phyloP scores from a whole-genome alignment of 768 basidiomycete genomes.

The Leccinellum luteum region DNA sequence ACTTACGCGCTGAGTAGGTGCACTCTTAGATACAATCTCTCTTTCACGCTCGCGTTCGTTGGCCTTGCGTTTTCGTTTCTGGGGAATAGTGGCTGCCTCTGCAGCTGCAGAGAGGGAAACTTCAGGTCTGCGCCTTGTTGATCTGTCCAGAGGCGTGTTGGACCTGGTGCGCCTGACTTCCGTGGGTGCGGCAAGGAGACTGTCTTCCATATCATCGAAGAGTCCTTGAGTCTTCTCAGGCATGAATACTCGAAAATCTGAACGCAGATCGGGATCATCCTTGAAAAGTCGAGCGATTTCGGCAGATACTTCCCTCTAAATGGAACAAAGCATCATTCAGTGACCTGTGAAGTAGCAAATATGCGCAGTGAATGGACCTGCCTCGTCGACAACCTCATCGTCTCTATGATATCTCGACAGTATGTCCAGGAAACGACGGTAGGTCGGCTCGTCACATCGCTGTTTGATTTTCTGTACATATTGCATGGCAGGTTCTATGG shows the following conservation, averaged over 20 bases:
- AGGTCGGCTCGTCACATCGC: constrained; percentile 87
- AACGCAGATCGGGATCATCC: constrained; percentile 69
- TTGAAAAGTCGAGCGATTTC: constrained; percentile 71
- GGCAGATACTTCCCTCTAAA: constrained; percentile 58
- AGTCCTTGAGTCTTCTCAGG: constrained; percentile 54
- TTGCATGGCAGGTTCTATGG: constrained; percentile 79
- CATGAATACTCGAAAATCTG: constrained; percentile 75
- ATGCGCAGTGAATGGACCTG: constrained; percentile 25
- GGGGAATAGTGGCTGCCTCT: constrained; percentile 44
- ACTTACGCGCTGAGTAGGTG: constrained; percentile 26
- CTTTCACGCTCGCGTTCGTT: constrained; percentile 45
- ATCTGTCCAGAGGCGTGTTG: constrained; percentile 33
- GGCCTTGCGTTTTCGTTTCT: constrained; percentile 68
- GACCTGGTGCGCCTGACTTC: constrained; percentile 35
- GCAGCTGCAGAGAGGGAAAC: constrained; percentile 40
- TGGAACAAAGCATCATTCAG: neutral
- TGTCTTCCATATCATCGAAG: constrained; percentile 43
- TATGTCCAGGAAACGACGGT: constrained; percentile 75
- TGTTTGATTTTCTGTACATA: constrained; percentile 98
- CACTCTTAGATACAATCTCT: constrained; percentile 26
- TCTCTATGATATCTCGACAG: constrained; percentile 61
- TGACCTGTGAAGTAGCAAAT: neutral
- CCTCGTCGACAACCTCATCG: constrained; percentile 62
- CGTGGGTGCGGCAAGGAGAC: constrained; percentile 26
- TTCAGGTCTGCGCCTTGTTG: constrained; percentile 46